A percentile compares a stretch with the other conserved stretches of the same genome.
phyloP scores from a whole-genome alignment of 176 grass and related monocot genomes.

The Oryza punctata region DNA sequence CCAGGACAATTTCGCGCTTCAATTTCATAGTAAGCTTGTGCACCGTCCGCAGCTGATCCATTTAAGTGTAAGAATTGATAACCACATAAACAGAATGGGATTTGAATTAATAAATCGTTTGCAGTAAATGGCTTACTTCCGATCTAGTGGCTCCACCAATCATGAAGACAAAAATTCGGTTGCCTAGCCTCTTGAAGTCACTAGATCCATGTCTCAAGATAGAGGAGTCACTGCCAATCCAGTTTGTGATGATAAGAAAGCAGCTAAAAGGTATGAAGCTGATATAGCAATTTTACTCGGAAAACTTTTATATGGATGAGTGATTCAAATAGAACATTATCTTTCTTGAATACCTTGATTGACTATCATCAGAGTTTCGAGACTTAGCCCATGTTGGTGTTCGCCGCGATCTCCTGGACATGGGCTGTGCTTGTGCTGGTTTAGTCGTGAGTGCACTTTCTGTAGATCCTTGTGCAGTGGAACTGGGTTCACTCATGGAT shows the following conservation, averaged over 20 bases:
- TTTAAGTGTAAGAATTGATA: slow-evolving; percentile 18
- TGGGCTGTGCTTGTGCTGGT: slow-evolving; percentile 45
- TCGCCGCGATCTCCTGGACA: slow-evolving; percentile 76
- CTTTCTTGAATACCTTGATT: slow-evolving; percentile 64
- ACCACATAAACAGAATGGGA: neutral
- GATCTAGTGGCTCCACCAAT: slow-evolving; percentile 95
- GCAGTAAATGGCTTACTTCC: slow-evolving; percentile 52
- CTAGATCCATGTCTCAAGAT: slow-evolving; percentile 60
- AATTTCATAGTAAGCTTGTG: slow-evolving; percentile 88
- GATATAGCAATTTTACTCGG: neutral
- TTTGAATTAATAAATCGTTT: neutral
- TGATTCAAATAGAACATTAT: slow-evolving; percentile 2
- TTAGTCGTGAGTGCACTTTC: slow-evolving; percentile 3
- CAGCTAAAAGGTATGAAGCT: neutral
- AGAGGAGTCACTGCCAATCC: slow-evolving; percentile 72
- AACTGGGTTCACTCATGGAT: slow-evolving; percentile 63
- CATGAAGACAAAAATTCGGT: slow-evolving; percentile 90
- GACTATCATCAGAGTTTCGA: slow-evolving; percentile 63
- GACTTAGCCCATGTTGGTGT: slow-evolving; percentile 85
- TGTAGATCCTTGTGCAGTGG: slow-evolving; percentile 37
- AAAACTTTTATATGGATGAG: neutral
- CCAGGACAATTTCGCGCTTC: slow-evolving; percentile 84
- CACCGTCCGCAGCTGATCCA: slow-evolving; percentile 63
- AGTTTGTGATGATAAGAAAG: slow-evolving; percentile 37
- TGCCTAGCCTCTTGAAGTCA: slow-evolving; percentile 96